These are phyloP conservation scores for Peronospora destructor DNA, from an alignment of 352 stramenopile genomes.

Conservation along the genomic window DNA sequence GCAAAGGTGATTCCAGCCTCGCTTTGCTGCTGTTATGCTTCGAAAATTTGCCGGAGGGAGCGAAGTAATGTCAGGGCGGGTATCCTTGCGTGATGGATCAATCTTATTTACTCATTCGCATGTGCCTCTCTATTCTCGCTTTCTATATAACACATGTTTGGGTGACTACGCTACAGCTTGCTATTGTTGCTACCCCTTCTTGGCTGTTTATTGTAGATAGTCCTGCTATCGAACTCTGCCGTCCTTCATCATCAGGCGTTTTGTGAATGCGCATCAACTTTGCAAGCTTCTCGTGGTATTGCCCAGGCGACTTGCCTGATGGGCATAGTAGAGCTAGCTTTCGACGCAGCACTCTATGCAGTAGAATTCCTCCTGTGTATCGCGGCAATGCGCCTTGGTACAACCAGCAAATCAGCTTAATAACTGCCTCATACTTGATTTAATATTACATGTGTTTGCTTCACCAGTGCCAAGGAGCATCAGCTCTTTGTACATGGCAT, in stretches of 20 bases:
- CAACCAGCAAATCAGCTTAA: neutral
- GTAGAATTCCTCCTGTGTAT: neutral
- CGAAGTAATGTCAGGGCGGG: conserved; percentile 5
- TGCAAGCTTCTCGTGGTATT: conserved; percentile 11
- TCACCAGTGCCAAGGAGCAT: conserved; percentile 45
- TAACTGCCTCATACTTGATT: neutral
- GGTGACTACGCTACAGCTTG: conserved; percentile 4
- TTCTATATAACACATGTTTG: conserved; percentile 13
- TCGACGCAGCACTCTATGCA: neutral
- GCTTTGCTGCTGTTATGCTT: no score
- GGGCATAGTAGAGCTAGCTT: neutral
- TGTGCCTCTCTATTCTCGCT: conserved; percentile 2
- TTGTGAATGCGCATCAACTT: neutral
- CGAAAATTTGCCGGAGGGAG: conserved; percentile 4
- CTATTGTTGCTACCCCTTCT: neutral
- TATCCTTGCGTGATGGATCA: neutral
- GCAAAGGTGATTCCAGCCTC: no score
- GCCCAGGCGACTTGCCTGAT: neutral
- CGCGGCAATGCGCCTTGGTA: neutral
- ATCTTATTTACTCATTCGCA: neutral
- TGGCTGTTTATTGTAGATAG: neutral
- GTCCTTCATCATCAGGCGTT: neutral
- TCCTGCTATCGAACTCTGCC: neutral
- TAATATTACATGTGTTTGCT: neutral
- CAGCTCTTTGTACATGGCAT: conserved; percentile 68